Base-by-base conservation (phyloP, 306 rosid genomes). In the Rosa multiflora region DNA sequence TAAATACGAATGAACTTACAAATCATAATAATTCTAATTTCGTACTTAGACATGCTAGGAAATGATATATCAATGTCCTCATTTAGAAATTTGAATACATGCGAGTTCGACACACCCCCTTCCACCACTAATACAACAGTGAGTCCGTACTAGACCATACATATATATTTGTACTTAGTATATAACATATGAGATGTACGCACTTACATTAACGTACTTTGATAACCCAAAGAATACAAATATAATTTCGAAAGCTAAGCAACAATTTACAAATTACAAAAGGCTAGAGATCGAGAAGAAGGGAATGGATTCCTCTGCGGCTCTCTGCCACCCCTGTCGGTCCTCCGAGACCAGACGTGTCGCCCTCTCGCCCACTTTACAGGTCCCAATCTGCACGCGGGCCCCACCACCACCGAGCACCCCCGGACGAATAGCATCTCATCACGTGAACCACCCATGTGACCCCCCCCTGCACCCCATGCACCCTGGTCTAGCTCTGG, bases 401-500 rank as follows among this genome's bases (percentile, higher is more conserved):
- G 20, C 61, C 37, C 61, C 76, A 44, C 49, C 18, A 17, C 63
- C 70, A 7, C 47, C 26, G 40, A 64, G 70, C 72, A 40, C 48
- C 85, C 84, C 79, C 43, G 52, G 47, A 18, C 79, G 51, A 15
- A 79, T 76, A 53, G 84, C 81, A 82, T 82, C 92, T 79, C 81
- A 76, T 87, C 98, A 94, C 93, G 91, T 90, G 93, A 87, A 80
- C 23, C n/a, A 21, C 84, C 84, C 91, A 84, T 76, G 85, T 85
- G 91, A 81, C 58, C 59, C 71, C 21, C 72, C 47, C 35, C 71
- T 67, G 71, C 48, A 64, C 71, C 71, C 71, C 47, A 37, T 37
- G 71, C 47, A 66, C n/a, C 71, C 48, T 67, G 72, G 72, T 39
- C 72, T 32, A 13, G 40, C 40, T 35, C 70, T 4, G n/a, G 10